These are phyloP conservation scores for Quercus variabilis DNA, from an alignment of 306 rosid species.

Conservation along the genomic window DNA sequence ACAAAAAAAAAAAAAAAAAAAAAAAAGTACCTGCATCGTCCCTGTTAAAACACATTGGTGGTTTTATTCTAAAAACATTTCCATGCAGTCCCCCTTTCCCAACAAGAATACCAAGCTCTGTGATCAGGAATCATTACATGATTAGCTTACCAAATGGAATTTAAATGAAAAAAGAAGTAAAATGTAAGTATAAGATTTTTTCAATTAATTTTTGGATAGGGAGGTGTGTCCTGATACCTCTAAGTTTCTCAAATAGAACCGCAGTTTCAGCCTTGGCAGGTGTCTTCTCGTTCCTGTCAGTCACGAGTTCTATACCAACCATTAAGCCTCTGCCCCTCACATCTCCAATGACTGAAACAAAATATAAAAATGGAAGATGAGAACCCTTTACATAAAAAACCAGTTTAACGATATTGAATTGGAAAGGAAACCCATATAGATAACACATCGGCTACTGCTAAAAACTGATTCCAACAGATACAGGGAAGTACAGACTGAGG, in stretches of 20 bases:
- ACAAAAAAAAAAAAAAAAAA: background rate
- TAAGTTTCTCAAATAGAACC: slow-evolving; percentile 67
- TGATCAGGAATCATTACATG: slow-evolving; percentile 23
- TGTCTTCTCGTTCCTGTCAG: slow-evolving; percentile 56
- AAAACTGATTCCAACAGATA: background rate
- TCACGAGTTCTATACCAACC: slow-evolving; percentile 77
- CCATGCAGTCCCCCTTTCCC: slow-evolving; percentile 95
- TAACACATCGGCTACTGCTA: background rate
- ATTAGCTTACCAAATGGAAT: slow-evolving; percentile 10
- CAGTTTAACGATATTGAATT: background rate
- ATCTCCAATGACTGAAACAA: slow-evolving; percentile 70
- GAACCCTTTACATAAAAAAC: background rate
- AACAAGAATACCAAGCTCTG: slow-evolving; percentile 77
- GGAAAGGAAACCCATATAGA: background rate
- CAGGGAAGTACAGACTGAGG: background rate
- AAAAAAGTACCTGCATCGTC: slow-evolving; percentile 70
- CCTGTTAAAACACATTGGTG: slow-evolving; percentile 89
- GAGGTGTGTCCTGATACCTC: slow-evolving; percentile 45
- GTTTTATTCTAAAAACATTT: slow-evolving; percentile 82
- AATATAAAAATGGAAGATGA: slow-evolving; percentile 7
- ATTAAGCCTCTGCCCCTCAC: slow-evolving; percentile 86
- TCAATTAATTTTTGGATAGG: background rate
- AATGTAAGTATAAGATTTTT: background rate
- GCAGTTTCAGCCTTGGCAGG: slow-evolving; percentile 85
- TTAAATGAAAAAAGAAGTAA: background rate